Percentiles rank a stretch among this genome's conserved stretches.
Conservation (phyloP, 768 basidiomycete species). For the Tulasnella sp. region DNA sequence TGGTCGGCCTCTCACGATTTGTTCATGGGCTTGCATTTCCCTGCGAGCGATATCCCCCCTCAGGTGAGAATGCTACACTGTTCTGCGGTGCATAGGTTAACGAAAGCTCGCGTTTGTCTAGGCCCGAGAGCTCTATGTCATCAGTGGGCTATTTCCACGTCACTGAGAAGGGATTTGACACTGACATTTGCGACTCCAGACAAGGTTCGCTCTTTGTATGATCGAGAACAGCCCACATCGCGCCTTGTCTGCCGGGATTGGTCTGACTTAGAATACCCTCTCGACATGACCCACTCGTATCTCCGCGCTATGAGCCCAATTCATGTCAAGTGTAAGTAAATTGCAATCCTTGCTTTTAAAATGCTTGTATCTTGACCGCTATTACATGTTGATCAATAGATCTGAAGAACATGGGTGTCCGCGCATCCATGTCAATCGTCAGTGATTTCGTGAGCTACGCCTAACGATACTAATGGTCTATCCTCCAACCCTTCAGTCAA, state of each 20-base stretch:
- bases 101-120: constrained; percentile 26
- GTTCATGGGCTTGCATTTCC: constrained; percentile 64
- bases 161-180: too few species aligned
- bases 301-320: constrained; percentile 85
- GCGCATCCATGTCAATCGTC: constrained; percentile 80
- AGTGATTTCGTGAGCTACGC: constrained; percentile 27
- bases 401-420: constrained; percentile 71
- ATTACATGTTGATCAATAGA: constrained; percentile 35
- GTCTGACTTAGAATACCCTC: constrained; percentile 57
- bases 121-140: constrained; percentile 59
- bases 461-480: constrained; percentile 3
- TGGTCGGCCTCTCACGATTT: constrained; percentile 67
- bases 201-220: constrained; percentile 70
- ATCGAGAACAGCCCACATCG: constrained; percentile 63
- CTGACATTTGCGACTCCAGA: constrained; percentile 34
- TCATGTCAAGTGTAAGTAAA: constrained; percentile 59
- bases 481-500: constrained; percentile 43
- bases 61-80: constrained; percentile 38
- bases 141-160: constrained; percentile 39
- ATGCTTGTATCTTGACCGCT: neutral
- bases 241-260: constrained; percentile 56
- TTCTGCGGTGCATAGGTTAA: neutral
- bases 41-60: constrained; percentile 59
- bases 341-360: neutral
- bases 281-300: constrained; percentile 80